A percentile compares a stretch with the other conserved stretches of the same genome.
phyloP scores from a whole-genome alignment of 139 green algal species.

The Nannochloris sp. region DNA sequence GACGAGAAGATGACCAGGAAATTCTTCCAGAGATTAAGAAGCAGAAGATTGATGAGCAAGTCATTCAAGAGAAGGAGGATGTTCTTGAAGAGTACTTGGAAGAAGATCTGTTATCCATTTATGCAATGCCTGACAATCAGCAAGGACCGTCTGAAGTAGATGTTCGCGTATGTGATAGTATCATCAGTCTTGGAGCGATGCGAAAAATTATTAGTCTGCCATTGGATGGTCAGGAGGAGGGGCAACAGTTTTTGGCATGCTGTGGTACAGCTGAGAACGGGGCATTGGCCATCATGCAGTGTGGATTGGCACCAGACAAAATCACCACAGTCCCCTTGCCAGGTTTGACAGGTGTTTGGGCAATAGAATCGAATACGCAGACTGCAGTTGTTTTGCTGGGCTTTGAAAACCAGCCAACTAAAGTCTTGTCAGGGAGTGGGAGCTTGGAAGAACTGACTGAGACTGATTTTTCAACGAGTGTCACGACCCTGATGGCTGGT shows the following conservation, averaged over 20 bases:
- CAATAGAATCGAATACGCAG: constrained; percentile 33
- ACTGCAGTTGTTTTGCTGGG: constrained; percentile 64
- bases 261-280: constrained; percentile 60
- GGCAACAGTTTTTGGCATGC: constrained; percentile 7
- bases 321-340: constrained; percentile 61
- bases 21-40: not conserved
- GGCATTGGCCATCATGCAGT: constrained; percentile 57
- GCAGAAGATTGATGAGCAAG: not conserved
- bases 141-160: constrained; percentile 22
- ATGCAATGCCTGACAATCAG: not conserved
- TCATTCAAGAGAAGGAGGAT: constrained; percentile 2
- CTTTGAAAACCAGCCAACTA: constrained; percentile 34
- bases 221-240: not conserved
- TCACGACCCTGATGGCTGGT: constrained; percentile 57
- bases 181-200: constrained; percentile 57
- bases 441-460: constrained; percentile 60
- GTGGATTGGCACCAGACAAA: constrained; percentile 59
- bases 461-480: constrained; percentile 33
- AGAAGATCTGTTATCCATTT: not conserved
- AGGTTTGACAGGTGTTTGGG: constrained; percentile 57
- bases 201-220: constrained; percentile 31
- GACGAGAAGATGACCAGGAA: not conserved
- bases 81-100: constrained; percentile 13
- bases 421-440: constrained; percentile 62
- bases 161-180: constrained; percentile 48